A percentile compares a stretch with the other conserved stretches of the same genome.
Conservation (phyloP, 1,139 yeast genomes). For the Yamadazyma sp. region DNA sequence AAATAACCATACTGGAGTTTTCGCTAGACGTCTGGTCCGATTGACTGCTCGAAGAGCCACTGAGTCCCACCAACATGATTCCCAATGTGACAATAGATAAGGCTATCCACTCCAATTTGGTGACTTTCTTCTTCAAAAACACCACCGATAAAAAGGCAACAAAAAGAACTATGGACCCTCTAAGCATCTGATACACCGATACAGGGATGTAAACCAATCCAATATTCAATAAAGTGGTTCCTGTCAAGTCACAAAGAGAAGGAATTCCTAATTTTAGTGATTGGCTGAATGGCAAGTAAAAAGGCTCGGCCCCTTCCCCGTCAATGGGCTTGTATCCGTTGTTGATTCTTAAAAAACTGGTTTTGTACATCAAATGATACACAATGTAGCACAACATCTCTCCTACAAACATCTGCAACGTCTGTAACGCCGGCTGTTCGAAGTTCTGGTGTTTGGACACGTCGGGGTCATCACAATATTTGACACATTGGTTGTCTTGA, state of each 20-base stretch:
- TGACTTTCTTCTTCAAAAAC: constrained; percentile 56
- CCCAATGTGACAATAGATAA: constrained; percentile 63
- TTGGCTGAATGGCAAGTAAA: constrained; percentile 19
- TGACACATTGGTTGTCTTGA: constrained; percentile 77
- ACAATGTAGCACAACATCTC: constrained; percentile 56
- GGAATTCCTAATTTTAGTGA: constrained; percentile 52
- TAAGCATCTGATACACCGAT: constrained; percentile 81
- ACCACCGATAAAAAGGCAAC: constrained; percentile 72
- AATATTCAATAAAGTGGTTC: constrained; percentile 74
- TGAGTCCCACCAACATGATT: constrained; percentile 69
- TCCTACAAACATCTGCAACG: constrained; percentile 80
- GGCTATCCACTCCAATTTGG: constrained; percentile 68
- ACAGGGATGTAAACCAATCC: constrained; percentile 77
- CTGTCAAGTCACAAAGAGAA: constrained; percentile 68
- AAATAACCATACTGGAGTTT: constrained; percentile 26
- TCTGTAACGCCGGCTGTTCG: constrained; percentile 79
- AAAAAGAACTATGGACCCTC: constrained; percentile 76
- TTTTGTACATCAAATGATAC: constrained; percentile 32
- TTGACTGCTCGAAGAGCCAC: constrained; percentile 44
- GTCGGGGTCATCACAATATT: constrained; percentile 50
- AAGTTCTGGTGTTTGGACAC: constrained; percentile 43
- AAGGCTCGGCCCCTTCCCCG: constrained; percentile 12
- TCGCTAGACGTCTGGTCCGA: constrained; percentile 12
- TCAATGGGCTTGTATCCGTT: constrained; percentile 20
- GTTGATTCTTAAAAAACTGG: constrained; percentile 11